Evolutionary conservation across 768 basidiomycete species (phyloP).

Genomic region (Tulasnella sp.): DNA sequence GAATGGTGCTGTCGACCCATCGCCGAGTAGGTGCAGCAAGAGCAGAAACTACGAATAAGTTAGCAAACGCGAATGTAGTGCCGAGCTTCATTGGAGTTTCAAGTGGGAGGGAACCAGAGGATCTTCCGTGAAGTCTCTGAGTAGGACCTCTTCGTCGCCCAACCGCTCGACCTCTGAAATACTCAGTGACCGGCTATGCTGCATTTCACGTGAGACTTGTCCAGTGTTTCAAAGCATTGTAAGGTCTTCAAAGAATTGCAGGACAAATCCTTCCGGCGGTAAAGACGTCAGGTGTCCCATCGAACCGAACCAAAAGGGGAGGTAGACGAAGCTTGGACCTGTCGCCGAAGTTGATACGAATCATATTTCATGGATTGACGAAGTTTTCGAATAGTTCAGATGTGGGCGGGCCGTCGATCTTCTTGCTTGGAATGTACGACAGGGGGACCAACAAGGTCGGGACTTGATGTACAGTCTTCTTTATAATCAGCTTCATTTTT

Average conservation of each 20-base stretch:
- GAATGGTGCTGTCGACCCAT: conserved; percentile 25
- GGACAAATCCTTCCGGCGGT: neutral
- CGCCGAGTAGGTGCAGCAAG: neutral
- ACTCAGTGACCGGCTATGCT: neutral
- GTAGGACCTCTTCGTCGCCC: neutral
- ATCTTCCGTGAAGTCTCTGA: neutral
- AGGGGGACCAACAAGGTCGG: neutral
- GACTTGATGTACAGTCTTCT: too few relatives aligned
- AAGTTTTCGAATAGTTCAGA: neutral
- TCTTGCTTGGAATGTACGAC: neutral
- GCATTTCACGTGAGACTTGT: neutral
- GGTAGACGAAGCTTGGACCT: neutral
- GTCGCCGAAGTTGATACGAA: neutral
- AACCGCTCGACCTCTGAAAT: neutral
- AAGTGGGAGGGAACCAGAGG: neutral
- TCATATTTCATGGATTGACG: neutral
- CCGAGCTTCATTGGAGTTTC: neutral
- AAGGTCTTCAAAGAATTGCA: neutral
- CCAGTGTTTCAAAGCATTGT: neutral
- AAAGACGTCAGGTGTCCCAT: neutral
- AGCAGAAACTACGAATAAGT: neutral
- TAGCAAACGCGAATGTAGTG: neutral
- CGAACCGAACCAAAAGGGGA: neutral
- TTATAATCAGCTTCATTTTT: too few relatives aligned
- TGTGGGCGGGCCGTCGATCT: neutral